Evolutionary conservation across 1,284 basidiomycete genomes (phyloP).

Genomic region (Tylopilus sp.): DNA sequence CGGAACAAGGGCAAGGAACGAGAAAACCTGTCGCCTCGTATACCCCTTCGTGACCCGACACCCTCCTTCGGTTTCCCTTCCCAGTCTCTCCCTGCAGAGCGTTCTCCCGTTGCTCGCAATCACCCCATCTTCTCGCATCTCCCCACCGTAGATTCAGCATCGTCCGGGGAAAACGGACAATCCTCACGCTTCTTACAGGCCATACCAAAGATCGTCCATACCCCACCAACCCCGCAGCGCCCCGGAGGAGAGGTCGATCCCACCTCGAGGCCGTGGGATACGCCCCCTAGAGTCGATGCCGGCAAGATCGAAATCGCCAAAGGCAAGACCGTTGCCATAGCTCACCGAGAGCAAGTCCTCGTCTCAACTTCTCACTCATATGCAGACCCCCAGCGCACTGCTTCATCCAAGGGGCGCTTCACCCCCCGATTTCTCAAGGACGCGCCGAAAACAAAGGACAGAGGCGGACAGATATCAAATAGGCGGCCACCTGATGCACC

Average conservation of each 20-base stretch:
- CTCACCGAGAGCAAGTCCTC: conserved; percentile 30
- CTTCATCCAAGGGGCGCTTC: conserved; percentile 29
- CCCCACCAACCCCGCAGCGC: conserved; percentile 44
- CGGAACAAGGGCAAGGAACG: conserved; percentile 34
- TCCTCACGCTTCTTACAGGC: conserved; percentile 16
- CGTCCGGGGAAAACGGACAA: conserved; percentile 25
- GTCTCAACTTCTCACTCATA: conserved; percentile 26
- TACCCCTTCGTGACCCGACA: conserved; percentile 2
- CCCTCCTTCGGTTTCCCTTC: conserved; percentile 20
- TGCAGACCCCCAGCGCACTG: background rate
- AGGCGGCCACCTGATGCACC: conserved; percentile 7
- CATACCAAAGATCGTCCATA: conserved; percentile 42
- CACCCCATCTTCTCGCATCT: conserved; percentile 11
- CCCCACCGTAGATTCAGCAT: conserved; percentile 28
- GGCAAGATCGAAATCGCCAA: conserved; percentile 15
- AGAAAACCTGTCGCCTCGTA: no score
- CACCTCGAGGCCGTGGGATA: conserved; percentile 2
- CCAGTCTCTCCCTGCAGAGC: conserved; percentile 22
- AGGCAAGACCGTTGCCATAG: conserved; percentile 13
- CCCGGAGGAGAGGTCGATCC: conserved; percentile 19
- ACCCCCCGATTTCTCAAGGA: conserved; percentile 35
- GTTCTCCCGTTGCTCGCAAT: conserved; percentile 16
- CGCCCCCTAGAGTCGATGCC: conserved; percentile 10
- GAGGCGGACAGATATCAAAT: conserved; percentile 20
- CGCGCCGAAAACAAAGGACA: conserved; percentile 23